Evolutionary conservation across 345 rosid species (phyloP).

Genomic region (Noccaea caerulescens): DNA sequence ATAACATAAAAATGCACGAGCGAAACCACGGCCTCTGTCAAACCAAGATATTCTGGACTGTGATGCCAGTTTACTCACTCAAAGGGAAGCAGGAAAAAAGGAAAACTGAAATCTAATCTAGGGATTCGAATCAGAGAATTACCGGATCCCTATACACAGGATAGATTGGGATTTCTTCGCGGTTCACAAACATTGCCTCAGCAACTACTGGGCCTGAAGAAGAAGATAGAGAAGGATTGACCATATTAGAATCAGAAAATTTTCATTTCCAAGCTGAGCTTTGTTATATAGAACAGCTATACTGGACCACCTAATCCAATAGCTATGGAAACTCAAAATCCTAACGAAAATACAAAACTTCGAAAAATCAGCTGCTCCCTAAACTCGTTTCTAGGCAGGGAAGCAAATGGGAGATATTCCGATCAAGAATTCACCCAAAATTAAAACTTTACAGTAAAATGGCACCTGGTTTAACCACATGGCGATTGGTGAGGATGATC

Average conservation of each 20-base stretch:
- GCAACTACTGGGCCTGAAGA: conserved; percentile 89
- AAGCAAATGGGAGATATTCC: neutral
- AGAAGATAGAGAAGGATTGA: conserved; percentile 23
- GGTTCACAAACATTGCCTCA: conserved; percentile 91
- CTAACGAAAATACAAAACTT: neutral
- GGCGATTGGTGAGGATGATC: conserved; percentile 95
- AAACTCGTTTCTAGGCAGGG: neutral
- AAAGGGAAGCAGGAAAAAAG: conserved; percentile 3
- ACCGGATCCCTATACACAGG: conserved; percentile 95
- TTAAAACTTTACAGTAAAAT: neutral
- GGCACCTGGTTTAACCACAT: conserved; percentile 87
- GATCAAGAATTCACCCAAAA: neutral
- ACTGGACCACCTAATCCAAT: conserved; percentile 24
- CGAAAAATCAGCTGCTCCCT: conserved; percentile 3
- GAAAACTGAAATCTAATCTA: neutral
- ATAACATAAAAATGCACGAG: conserved; percentile 9
- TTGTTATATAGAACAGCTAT: neutral
- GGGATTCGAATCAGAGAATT: conserved; percentile 38
- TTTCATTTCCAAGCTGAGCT: neutral
- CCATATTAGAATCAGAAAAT: conserved; percentile 17
- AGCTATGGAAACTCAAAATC: conserved; percentile 24
- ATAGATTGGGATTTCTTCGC: conserved; percentile 80
- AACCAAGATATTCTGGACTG: neutral
- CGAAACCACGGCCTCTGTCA: neutral
- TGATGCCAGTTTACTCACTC: neutral